Base-by-base conservation (phyloP, 2,329 filamentous ascomycete genomes). In the Aureobasidium melanogenum region DNA sequence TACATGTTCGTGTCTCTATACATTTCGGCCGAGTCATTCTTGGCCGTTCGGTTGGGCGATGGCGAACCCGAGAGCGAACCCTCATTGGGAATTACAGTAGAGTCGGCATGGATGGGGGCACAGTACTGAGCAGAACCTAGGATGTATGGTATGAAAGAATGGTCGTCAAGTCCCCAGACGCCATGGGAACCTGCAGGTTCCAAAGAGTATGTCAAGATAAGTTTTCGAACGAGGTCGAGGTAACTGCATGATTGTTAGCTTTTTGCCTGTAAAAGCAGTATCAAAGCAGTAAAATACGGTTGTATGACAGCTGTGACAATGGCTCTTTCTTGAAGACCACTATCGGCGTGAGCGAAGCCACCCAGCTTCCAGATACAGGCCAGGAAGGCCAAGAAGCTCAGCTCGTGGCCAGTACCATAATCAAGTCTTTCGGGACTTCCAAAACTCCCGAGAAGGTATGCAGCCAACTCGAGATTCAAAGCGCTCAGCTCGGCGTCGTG, bases 161-260 rank as follows among this genome's bases (percentile, higher is more conserved):
- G 93, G 73, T 99, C 94, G 71, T 99, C 94, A n/a, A 99, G 81
- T 22, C 94, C 94, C 94, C 94, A 99, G 22, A 99, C 94, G 3
- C 94, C 94, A 71, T 97, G 94, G 1, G 93, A 96, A 2, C 94
- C 94, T 6, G 94, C 94, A 4, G 94, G 94, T 71, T 99, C 94
- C 22, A 99, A 83, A 0, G 87, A 97, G 72, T 97, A 99, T 2
- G 87, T 93, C 55, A 90, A 79, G 67, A 99, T 97, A 10, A 99
- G 80, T 44, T 83, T 85, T 41, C 94, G 87, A 48, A 96, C 80
- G 1, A 97, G 86, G 34, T 79, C 77, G n/a, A 96, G 78, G 69
- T 96, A 96, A 43, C 88, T 91, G 68, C 17, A 26, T 32, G n/a
- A 10, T 26, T 32, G 39, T 22, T 5, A 58, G 19, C n/a, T 14